Evolutionary conservation across 2,329 filamentous ascomycete genomes (phyloP).

Genomic region (Ophiostoma tasmaniense): DNA sequence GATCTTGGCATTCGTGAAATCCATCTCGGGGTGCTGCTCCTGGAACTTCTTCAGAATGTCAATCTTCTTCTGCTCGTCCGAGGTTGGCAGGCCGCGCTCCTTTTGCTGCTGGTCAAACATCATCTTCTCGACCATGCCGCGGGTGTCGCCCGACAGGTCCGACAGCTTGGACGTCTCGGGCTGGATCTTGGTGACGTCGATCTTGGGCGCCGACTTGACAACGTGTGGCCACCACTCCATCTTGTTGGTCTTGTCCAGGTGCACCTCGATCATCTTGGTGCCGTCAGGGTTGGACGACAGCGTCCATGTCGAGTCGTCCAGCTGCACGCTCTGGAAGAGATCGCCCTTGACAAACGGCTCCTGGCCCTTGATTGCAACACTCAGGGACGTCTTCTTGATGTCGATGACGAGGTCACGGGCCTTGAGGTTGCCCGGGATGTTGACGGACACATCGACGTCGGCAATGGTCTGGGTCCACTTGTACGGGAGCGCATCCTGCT

Average conservation of each 20-base stretch:
- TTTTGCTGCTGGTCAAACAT: conserved; percentile 99
- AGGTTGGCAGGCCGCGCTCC: conserved; percentile 79
- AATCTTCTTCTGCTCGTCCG: conserved; percentile 90
- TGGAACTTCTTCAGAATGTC: conserved; percentile 93
- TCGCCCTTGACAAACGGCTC: conserved; percentile 80
- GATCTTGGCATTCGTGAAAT: conserved; percentile 63
- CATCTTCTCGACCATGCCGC: conserved; percentile 99
- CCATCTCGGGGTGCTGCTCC: conserved; percentile 64
- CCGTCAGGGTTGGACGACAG: conserved; percentile 37
- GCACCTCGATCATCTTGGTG: conserved; percentile 22
- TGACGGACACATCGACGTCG: conserved; percentile 73
- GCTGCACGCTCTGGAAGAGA: conserved; percentile 67
- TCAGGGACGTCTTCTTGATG: conserved; percentile 68
- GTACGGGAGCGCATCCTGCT: conserved; percentile 89
- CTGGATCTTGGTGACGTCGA: conserved; percentile 90
- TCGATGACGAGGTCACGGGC: conserved; percentile 75
- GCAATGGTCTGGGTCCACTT: conserved; percentile 92
- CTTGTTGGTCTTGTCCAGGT: conserved; percentile 57
- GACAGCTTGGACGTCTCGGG: conserved; percentile 87
- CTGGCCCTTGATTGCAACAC: conserved; percentile 81
- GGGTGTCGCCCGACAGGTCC: conserved; percentile 89
- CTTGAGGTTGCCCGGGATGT: conserved; percentile 75
- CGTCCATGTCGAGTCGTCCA: conserved; percentile 93
- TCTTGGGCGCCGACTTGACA: conserved; percentile 74
- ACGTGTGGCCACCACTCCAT: conserved; percentile 98